These are phyloP conservation scores for Lavandula angustifolia DNA, from an alignment of 257 asterid genomes.

Conservation along the genomic window DNA sequence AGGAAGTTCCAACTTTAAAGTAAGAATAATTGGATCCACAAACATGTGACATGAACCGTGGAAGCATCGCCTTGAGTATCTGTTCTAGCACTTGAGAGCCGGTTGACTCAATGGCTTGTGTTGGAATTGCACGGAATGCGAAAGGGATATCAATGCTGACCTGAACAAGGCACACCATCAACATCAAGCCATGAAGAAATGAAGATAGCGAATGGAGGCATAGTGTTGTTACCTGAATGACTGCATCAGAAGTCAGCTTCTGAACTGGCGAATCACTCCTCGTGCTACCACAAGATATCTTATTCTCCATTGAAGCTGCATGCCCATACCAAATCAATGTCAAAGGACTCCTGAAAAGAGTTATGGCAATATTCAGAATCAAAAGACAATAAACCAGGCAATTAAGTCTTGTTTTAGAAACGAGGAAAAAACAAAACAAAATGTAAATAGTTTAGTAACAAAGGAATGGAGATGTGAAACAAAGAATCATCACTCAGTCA, in stretches of 20 bases:
- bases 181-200: slow-evolving; percentile 8
- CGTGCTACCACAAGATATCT: slow-evolving; percentile 58
- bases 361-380: slow-evolving; percentile 51
- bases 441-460: neutral
- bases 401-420: slow-evolving; percentile 23
- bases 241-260: slow-evolving; percentile 84
- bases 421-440: neutral
- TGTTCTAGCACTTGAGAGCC: slow-evolving; percentile 87
- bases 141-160: slow-evolving; percentile 85
- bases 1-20: neutral
- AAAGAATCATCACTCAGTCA: neutral
- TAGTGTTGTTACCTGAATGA: slow-evolving; percentile 62
- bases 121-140: slow-evolving; percentile 85
- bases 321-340: slow-evolving; percentile 96
- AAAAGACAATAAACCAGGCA: slow-evolving; percentile 35
- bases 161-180: slow-evolving; percentile 44
- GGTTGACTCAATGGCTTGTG: slow-evolving; percentile 77
- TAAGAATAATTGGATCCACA: slow-evolving; percentile 5
- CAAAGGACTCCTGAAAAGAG: slow-evolving; percentile 94
- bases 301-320: slow-evolving; percentile 99
- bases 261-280: slow-evolving; percentile 54
- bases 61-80: slow-evolving; percentile 89
- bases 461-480: neutral
- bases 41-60: slow-evolving; percentile 93
- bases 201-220: neutral